These are phyloP conservation scores for Ophiostoma sp. DNA, from an alignment of 2,329 filamentous ascomycete species.

Conservation along the genomic window DNA sequence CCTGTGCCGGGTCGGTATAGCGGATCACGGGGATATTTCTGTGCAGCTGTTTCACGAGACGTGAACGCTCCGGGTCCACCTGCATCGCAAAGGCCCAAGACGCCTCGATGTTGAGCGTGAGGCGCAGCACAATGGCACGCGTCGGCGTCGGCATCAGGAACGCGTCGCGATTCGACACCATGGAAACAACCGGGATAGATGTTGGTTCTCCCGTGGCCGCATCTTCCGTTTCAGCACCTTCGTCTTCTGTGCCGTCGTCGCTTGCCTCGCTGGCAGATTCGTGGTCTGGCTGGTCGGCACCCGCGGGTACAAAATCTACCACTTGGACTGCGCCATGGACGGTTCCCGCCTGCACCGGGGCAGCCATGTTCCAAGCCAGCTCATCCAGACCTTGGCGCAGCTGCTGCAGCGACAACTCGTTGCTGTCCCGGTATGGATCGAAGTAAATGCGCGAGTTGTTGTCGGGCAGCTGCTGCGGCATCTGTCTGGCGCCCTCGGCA, in stretches of 20 bases:
- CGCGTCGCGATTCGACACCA: conserved; percentile 32
- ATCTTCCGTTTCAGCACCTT: too few species aligned
- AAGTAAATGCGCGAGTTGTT: conserved; percentile 63
- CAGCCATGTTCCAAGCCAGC: conserved; percentile 35
- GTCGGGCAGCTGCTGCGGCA: conserved; percentile 13
- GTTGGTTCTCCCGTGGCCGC: too few species aligned
- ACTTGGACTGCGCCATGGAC: background rate
- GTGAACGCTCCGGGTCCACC: conserved; percentile 23
- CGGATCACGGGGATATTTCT: background rate
- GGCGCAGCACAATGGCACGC: conserved; percentile 65
- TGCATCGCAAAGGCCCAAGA: conserved; percentile 49
- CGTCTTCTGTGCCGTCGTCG: too few species aligned
- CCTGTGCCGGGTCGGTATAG: background rate
- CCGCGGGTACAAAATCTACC: background rate
- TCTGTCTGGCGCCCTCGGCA: background rate
- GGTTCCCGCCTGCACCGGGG: background rate
- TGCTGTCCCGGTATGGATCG: conserved; percentile 68
- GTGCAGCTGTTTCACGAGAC: background rate
- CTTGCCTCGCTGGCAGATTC: background rate
- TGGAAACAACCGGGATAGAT: background rate
- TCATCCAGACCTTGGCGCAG: conserved; percentile 56
- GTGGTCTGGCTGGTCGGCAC: background rate
- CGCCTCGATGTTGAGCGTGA: conserved; percentile 73
- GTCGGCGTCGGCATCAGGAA: conserved; percentile 61
- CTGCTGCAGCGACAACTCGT: conserved; percentile 57